Conservation (phyloP, 1,139 yeast species). For the Oligophagozyma castellii region DNA sequence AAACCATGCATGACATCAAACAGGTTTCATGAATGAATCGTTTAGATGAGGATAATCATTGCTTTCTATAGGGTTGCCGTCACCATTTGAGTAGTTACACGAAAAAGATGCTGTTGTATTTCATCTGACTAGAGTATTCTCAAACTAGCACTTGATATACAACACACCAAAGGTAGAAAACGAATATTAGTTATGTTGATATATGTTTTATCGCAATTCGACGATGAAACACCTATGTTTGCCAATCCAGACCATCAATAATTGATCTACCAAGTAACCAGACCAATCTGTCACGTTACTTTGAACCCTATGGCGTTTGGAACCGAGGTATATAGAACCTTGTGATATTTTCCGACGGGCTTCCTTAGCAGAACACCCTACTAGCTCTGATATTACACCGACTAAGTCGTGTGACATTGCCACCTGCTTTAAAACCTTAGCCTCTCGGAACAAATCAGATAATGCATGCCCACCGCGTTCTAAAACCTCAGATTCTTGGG, state of each 20-base stretch:
- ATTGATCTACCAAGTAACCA: slow-evolving; percentile 43
- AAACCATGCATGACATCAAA: no score
- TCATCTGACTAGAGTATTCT: no score
- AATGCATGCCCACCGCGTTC: slow-evolving; percentile 35
- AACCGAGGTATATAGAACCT: slow-evolving; percentile 67
- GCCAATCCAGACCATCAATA: slow-evolving; percentile 62
- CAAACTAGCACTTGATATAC: no score
- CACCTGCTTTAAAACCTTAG: slow-evolving; percentile 41
- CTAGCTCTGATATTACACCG: slow-evolving; percentile 22
- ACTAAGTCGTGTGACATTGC: slow-evolving; percentile 25
- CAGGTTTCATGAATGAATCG: no score
- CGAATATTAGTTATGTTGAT: slow-evolving; percentile 3
- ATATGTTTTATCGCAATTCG: slow-evolving; percentile 24
- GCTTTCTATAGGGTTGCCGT: no score
- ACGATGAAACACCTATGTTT: slow-evolving; percentile 52
- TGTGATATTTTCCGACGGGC: slow-evolving; percentile 49
- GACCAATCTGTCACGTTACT: slow-evolving; percentile 28
- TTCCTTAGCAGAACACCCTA: slow-evolving; percentile 39
- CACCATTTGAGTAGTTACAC: no score
- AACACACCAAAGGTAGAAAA: no score
- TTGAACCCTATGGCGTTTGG: slow-evolving; percentile 42
- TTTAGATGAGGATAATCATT: no score
- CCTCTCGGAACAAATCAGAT: slow-evolving; percentile 43
- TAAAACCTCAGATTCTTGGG: slow-evolving; percentile 33
- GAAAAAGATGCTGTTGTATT: no score